A percentile compares a stretch with the other conserved stretches of the same genome.
Evolutionary conservation across 2,329 filamentous ascomycete genomes (phyloP).

Genomic region (Epichloe sp.): DNA sequence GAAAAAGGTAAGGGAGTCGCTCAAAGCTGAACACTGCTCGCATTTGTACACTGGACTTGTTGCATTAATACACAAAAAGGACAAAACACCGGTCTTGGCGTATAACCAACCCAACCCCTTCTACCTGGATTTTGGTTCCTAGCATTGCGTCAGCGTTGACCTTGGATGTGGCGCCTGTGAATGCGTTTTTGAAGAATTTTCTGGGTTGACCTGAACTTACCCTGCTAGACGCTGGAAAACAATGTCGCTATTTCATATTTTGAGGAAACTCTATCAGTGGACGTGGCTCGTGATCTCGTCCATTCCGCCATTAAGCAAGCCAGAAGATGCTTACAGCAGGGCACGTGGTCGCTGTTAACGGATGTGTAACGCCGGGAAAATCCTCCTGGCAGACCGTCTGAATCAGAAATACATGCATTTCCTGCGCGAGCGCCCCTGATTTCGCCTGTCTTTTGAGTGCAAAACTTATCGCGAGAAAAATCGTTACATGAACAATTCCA

Average conservation of each 20-base stretch:
- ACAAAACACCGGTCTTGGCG: background rate
- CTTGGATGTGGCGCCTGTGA: background rate
- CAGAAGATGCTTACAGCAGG: slow-evolving; percentile 78
- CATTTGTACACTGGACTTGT: background rate
- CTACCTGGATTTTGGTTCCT: background rate
- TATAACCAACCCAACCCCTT: background rate
- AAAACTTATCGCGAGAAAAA: slow-evolving; percentile 52
- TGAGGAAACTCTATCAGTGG: slow-evolving; percentile 40
- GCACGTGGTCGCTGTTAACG: slow-evolving; percentile 23
- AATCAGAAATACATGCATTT: background rate
- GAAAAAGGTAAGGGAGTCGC: background rate
- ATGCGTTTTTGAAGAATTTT: background rate
- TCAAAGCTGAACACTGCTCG: background rate
- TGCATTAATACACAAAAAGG: background rate
- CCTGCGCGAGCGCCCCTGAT: background rate
- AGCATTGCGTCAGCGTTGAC: background rate
- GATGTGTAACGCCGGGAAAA: background rate
- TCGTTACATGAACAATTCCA: slow-evolving; percentile 89
- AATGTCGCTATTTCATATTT: slow-evolving; percentile 63
- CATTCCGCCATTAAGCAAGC: slow-evolving; percentile 71
- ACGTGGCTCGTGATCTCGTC: slow-evolving; percentile 40
- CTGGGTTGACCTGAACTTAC: background rate
- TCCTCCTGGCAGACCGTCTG: too few species aligned
- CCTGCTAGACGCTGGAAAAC: slow-evolving; percentile 25
- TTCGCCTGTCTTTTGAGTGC: slow-evolving; percentile 12